Evolutionary conservation across 75 land plant species (phyloP).

Genomic region (Selaginella tamariscina): DNA sequence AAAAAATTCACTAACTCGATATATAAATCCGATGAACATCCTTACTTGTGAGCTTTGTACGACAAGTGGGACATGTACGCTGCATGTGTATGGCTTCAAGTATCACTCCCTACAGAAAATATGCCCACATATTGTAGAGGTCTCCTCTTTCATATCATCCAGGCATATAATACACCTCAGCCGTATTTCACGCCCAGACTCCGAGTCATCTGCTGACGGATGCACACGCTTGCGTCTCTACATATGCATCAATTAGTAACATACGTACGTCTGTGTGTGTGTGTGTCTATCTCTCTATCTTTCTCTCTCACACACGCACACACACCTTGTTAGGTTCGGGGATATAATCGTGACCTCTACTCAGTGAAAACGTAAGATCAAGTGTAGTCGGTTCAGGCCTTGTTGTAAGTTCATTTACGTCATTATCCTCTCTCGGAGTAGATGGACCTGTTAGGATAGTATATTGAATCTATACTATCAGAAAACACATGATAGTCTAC

Average conservation of each 20-base stretch:
- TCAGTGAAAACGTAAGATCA: background rate
- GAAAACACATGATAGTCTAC: too few species aligned
- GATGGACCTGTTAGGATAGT: background rate
- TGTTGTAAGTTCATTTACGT: background rate
- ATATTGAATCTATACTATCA: background rate
- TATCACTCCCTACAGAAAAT: conserved; percentile 58
- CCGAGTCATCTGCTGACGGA: background rate
- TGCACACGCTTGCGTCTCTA: conserved; percentile 26
- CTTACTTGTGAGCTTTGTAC: conserved; percentile 29
- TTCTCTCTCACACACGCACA: too few species aligned
- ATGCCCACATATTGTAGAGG: conserved; percentile 70
- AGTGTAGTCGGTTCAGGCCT: background rate
- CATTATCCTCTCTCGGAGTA: background rate
- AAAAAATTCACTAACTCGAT: too few species aligned
- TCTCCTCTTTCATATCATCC: conserved; percentile 41
- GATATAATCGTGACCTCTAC: background rate
- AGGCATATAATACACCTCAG: conserved; percentile 61
- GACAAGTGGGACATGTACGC: conserved; percentile 66
- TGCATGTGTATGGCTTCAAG: conserved; percentile 32
- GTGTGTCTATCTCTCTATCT: too few species aligned
- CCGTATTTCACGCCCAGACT: conserved; percentile 27
- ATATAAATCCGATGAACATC: conserved; percentile 49
- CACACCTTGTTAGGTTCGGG: background rate
- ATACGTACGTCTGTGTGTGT: background rate
- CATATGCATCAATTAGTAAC: background rate